Evolutionary conservation across 2,329 filamentous ascomycete genomes (phyloP).

Genomic region (Sporothrix pallida): DNA sequence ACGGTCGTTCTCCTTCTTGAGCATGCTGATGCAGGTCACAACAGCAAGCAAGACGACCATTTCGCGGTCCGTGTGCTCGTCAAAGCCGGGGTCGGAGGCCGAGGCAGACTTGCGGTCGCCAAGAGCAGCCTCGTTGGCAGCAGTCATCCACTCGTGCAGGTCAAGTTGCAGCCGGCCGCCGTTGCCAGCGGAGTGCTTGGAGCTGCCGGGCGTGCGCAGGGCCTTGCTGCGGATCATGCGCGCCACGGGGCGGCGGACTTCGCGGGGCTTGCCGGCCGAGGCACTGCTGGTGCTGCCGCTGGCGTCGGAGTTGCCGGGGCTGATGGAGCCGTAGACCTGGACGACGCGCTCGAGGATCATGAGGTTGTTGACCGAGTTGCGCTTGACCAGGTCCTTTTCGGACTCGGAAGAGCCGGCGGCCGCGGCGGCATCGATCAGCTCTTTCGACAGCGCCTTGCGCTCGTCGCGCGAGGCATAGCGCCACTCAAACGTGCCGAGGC

Average conservation of each 20-base stretch:
- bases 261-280: slow-evolving; percentile 41
- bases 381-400: slow-evolving; percentile 40
- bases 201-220: slow-evolving; percentile 50
- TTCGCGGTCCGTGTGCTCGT: slow-evolving; percentile 44
- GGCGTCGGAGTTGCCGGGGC: slow-evolving; percentile 20
- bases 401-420: slow-evolving; percentile 17
- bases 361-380: slow-evolving; percentile 48
- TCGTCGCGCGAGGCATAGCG: slow-evolving; percentile 57
- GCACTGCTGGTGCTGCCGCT: slow-evolving; percentile 28
- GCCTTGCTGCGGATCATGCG: slow-evolving; percentile 52
- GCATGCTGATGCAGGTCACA: slow-evolving; percentile 63
- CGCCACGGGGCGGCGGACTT: slow-evolving; percentile 48
- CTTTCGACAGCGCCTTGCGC: slow-evolving; percentile 46
- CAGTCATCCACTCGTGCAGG: slow-evolving; percentile 49
- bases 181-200: slow-evolving; percentile 53
- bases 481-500: slow-evolving; percentile 61
- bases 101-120: slow-evolving; percentile 31
- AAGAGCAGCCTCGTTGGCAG: slow-evolving; percentile 34
- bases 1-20: slow-evolving; percentile 70
- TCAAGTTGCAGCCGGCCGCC: slow-evolving; percentile 52
- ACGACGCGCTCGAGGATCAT: slow-evolving; percentile 60
- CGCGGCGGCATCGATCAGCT: background rate
- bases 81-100: slow-evolving; percentile 26
- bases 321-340: slow-evolving; percentile 16
- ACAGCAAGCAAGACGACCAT: slow-evolving; percentile 58